phyloP scores from a whole-genome alignment of 169 alveolate species.

The Miamiensis avidus region DNA sequence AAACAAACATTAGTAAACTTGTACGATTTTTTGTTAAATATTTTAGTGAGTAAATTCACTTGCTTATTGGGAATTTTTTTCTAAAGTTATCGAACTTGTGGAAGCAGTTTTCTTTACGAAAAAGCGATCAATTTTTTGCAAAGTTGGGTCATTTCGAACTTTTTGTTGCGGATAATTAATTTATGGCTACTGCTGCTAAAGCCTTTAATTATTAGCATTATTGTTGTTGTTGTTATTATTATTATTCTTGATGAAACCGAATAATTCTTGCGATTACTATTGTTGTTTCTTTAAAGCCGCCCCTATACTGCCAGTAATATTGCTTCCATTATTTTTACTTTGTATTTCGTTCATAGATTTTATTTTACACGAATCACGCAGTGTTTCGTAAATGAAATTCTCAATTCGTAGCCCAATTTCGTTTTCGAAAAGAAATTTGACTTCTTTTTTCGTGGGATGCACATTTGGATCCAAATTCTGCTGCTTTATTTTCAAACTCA shows the following conservation, averaged over 20 bases:
- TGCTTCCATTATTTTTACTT: too few species aligned
- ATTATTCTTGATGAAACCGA: neutral
- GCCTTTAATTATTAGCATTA: too few species aligned
- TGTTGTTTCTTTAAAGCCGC: neutral
- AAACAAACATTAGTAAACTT: too few species aligned
- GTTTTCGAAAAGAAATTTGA: conserved; percentile 87
- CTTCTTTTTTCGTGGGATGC: conserved; percentile 97
- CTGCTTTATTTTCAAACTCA: conserved; percentile 93
- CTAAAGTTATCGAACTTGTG: neutral
- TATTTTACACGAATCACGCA: conserved; percentile 11
- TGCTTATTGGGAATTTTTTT: neutral
- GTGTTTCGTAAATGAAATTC: conserved; percentile 50
- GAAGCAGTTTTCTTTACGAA: neutral
- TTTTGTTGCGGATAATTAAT: neutral
- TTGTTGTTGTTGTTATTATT: neutral
- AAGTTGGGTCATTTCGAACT: neutral
- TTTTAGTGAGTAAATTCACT: neutral
- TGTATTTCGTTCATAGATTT: neutral
- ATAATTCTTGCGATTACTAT: neutral
- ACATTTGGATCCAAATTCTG: conserved; percentile 96
- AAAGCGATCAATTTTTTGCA: neutral
- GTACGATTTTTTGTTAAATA: neutral
- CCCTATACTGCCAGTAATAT: neutral
- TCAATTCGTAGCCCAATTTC: conserved; percentile 73
- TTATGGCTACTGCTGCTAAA: neutral